phyloP scores from a whole-genome alignment of 176 grass and related monocot genomes.

The Zizania latifolia region DNA sequence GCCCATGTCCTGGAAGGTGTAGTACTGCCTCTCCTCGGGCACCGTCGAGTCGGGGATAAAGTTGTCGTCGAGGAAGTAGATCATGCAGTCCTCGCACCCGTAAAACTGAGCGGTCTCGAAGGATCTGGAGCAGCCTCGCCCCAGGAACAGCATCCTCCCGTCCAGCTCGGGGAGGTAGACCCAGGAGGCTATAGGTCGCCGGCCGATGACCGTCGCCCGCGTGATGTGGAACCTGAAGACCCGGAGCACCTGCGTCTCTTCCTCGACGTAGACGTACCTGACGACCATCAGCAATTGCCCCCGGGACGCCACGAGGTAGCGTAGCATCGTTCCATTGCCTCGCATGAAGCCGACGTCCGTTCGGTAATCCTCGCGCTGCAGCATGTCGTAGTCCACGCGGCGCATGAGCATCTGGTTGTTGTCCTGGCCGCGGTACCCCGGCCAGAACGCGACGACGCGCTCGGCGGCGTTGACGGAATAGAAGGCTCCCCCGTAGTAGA shows the following conservation, averaged over 20 bases:
- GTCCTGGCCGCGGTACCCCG: not conserved
- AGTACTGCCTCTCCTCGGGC: not conserved
- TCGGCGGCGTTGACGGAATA: conserved; percentile 9
- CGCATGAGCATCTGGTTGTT: not conserved
- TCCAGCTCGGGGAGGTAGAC: not conserved
- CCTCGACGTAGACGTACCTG: conserved; percentile 7
- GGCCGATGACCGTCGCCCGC: not conserved
- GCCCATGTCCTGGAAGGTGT: conserved; percentile 42
- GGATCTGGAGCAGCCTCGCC: conserved; percentile 36
- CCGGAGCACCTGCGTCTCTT: conserved; percentile 11
- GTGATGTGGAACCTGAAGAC: conserved; percentile 17
- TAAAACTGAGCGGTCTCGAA: conserved; percentile 18
- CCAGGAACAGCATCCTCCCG: conserved; percentile 38
- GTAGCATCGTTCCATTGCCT: not conserved
- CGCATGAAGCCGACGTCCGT: not conserved
- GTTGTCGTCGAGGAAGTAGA: conserved; percentile 38
- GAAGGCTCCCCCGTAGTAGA: conserved; percentile 23
- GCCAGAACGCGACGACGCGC: conserved; percentile 1
- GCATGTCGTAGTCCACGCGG: conserved; percentile 7
- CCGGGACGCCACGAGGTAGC: conserved; percentile 35
- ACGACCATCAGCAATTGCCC: conserved; percentile 36
- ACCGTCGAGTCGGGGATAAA: not conserved
- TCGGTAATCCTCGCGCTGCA: not conserved
- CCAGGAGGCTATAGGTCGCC: not conserved
- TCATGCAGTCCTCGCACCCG: conserved; percentile 8